A percentile compares a stretch with the other conserved stretches of the same genome.
phyloP scores from a whole-genome alignment of 1,139 yeast genomes.

The Saccharomyces hybrid region DNA sequence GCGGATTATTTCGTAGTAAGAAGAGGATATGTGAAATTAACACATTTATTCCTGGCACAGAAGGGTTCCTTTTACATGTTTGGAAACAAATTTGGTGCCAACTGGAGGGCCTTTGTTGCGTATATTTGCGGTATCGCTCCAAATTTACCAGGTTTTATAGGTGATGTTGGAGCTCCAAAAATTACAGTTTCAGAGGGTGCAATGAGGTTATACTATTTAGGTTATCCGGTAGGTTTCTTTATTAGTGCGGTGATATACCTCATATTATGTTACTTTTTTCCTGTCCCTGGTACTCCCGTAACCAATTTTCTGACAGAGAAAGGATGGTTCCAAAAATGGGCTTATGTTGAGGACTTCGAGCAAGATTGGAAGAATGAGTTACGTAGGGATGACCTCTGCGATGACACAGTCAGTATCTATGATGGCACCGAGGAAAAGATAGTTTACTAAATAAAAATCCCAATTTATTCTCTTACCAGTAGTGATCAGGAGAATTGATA shows the following conservation, averaged over 20 bases:
- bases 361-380: constrained; percentile 18
- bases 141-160: constrained; percentile 79
- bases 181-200: constrained; percentile 67
- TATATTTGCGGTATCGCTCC: constrained; percentile 50
- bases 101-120: constrained; percentile 31
- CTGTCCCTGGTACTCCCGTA: constrained; percentile 50
- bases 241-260: constrained; percentile 46
- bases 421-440: constrained; percentile 16
- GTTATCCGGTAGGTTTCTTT: constrained; percentile 65
- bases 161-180: constrained; percentile 48
- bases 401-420: constrained; percentile 18
- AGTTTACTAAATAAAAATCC: constrained; percentile 10
- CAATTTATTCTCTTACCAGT: background rate
- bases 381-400: constrained; percentile 15
- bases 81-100: constrained; percentile 48
- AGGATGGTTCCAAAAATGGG: constrained; percentile 54
- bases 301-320: constrained; percentile 39
- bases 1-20: too few relatives aligned
- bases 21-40: too few relatives aligned
- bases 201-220: constrained; percentile 55
- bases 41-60: constrained; percentile 12
- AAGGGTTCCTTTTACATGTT: constrained; percentile 46
- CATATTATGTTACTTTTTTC: constrained; percentile 43
- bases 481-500: background rate
- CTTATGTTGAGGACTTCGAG: constrained; percentile 55